These are phyloP conservation scores for Scutellaria minor DNA, from an alignment of 257 asterid species.

Conservation along the genomic window DNA sequence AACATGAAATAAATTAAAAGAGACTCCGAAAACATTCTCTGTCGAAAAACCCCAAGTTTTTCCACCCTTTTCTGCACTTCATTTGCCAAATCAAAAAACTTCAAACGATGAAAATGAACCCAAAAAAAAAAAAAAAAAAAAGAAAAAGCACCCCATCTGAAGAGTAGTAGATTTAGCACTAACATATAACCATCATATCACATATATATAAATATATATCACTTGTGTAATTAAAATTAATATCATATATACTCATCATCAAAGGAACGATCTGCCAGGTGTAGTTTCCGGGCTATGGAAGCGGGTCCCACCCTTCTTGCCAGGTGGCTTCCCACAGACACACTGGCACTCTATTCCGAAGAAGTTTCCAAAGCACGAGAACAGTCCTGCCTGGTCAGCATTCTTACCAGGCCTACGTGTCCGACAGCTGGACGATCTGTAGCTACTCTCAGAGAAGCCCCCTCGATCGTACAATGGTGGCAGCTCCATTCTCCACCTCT, in stretches of 20 bases:
- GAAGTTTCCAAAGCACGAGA: constrained; percentile 80
- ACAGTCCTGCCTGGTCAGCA: constrained; percentile 47
- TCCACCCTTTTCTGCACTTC: constrained; percentile 4
- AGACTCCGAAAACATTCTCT: constrained; percentile 6
- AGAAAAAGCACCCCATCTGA: not conserved
- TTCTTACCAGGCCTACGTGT: constrained; percentile 36
- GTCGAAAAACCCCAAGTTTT: constrained; percentile 24
- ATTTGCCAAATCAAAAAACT: not conserved
- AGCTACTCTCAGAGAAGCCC: constrained; percentile 59
- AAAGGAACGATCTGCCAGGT: constrained; percentile 55
- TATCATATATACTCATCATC: constrained; percentile 17
- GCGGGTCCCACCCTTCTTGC: constrained; percentile 36
- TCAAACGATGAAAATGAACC: too few species aligned
- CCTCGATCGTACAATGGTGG: constrained; percentile 76
- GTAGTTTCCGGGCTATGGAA: constrained; percentile 56
- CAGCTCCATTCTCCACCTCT: constrained; percentile 83
- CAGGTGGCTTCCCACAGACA: constrained; percentile 79
- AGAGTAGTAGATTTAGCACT: constrained; percentile 12
- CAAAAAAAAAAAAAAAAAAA: not conserved
- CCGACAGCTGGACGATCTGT: constrained; percentile 46
- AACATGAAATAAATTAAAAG: constrained; percentile 1
- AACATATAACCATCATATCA: too few species aligned
- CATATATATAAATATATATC: too few species aligned
- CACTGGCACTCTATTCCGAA: constrained; percentile 84
- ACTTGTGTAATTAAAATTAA: too few species aligned